Base-by-base conservation (phyloP, 2,329 filamentous ascomycete species). In the Venturia aucupariae region DNA sequence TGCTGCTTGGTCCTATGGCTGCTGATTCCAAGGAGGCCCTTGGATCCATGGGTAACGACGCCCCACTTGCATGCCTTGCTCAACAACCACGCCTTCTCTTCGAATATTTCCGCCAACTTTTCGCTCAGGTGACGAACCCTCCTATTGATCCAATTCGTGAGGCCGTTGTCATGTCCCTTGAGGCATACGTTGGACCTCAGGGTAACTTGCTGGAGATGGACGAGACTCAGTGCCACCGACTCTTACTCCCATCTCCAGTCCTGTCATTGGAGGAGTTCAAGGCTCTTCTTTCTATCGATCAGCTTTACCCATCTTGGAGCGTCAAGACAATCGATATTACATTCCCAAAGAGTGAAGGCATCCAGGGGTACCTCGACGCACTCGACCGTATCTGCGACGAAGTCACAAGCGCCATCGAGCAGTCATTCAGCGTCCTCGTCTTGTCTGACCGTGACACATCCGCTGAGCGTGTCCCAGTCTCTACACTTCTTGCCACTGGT, bases 31-130 rank as follows among this genome's bases (percentile, higher is more conserved):
- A 97, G 79, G 93, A 97, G 77, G 93, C 93, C 54, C 83, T 97
- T 63, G 93, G 93, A 48, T 97, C 93, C 66, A 97, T 97, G 93
- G 93, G 93, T 71, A 97, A 97, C 74, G 93, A 97, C 80, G 90
- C 90, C 55, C 93, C 93, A 54, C 81, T 97, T 68, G 93, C 93
- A 63, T 96, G 92, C 76, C 82, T 97, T 74, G 90, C 93, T n/a
- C 85, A 90, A 68, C 90, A 92, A 67, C 92, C 93, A 69, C 90
- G 92, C 70, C 82, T 96, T 63, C 84, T 97, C 24, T 96, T 90
- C 76, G 93, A 97, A 76, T 97, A 97, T 79, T 97, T 97, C 87
- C 87, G 93, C 67, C 90, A 97, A 80, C 87, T 97, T 54, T 97
- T 97, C 75, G 93, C 93, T 11, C 93, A 97, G 79, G 93, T 97